These are phyloP conservation scores for Effrenium voratum DNA, from an alignment of 73 alveolate genomes.

Conservation along the genomic window DNA sequence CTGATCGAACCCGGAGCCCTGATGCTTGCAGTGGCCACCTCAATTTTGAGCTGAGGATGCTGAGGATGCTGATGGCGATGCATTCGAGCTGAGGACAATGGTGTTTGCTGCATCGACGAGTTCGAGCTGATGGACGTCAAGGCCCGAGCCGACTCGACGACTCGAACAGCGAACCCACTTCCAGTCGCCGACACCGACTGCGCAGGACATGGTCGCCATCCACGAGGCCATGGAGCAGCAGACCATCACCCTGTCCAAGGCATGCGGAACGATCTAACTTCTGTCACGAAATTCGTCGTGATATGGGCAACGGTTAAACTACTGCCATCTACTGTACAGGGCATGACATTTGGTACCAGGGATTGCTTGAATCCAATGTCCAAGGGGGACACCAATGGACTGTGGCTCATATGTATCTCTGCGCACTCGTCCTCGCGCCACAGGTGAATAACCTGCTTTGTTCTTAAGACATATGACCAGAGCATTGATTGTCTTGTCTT, in stretches of 20 bases:
- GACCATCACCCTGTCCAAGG: slow-evolving; percentile 99
- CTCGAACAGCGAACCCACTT: not conserved
- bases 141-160: slow-evolving; percentile 96
- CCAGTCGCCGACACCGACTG: not conserved
- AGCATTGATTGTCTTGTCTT: not conserved
- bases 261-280: slow-evolving; percentile 96
- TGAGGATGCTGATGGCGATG: not conserved
- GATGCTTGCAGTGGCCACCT: slow-evolving; percentile 98
- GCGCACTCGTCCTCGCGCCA: too few species aligned
- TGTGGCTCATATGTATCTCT: too few species aligned
- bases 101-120: slow-evolving; percentile 99
- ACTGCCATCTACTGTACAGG: too few species aligned
- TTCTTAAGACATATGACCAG: not conserved
- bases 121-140: slow-evolving; percentile 99
- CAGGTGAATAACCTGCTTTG: too few species aligned
- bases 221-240: slow-evolving; percentile 99
- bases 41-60: not conserved
- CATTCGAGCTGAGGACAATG: slow-evolving; percentile 95
- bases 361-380: too few species aligned
- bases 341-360: too few species aligned
- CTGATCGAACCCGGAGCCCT: slow-evolving; percentile 99
- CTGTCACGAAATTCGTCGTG: too few species aligned
- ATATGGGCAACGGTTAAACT: too few species aligned
- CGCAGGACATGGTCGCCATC: slow-evolving; percentile 99
- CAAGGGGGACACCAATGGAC: too few species aligned